Evolutionary conservation across 768 basidiomycete genomes (phyloP).

Genomic region (Tylopilus cervinicoccineus): DNA sequence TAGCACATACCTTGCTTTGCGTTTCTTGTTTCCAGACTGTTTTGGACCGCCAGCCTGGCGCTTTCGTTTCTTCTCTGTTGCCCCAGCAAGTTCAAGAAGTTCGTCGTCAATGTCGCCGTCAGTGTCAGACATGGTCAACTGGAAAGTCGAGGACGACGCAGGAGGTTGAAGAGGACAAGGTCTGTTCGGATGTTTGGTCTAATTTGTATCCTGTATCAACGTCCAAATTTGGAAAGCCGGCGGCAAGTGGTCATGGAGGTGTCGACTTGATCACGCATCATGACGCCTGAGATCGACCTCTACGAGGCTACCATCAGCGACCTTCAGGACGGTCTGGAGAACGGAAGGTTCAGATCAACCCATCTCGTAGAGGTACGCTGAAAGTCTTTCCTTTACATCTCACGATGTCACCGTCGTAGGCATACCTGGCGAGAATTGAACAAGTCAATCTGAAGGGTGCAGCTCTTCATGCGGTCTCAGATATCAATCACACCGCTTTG

Average conservation of each 20-base stretch:
- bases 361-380: constrained; percentile 56
- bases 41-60: constrained; percentile 45
- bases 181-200: constrained; percentile 14
- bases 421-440: constrained; percentile 63
- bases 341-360: constrained; percentile 50
- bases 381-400: no score
- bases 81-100: constrained; percentile 77
- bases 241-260: constrained; percentile 9
- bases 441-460: constrained; percentile 65
- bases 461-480: constrained; percentile 53
- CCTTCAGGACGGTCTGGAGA: constrained; percentile 49
- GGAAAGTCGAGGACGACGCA: not conserved
- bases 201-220: constrained; percentile 12
- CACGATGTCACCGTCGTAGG: constrained; percentile 33
- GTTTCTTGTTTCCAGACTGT: constrained; percentile 53
- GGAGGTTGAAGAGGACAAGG: constrained; percentile 1
- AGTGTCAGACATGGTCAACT: constrained; percentile 43
- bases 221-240: constrained; percentile 8
- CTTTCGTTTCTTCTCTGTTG: constrained; percentile 63
- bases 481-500: constrained; percentile 52
- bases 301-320: constrained; percentile 58
- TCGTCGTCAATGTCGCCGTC: constrained; percentile 61
- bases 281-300: constrained; percentile 35
- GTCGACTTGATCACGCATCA: not conserved
- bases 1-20: constrained; percentile 63